Base-by-base conservation (phyloP, 192 early-diverging fungal species). In the Backusella liffmaniae region DNA sequence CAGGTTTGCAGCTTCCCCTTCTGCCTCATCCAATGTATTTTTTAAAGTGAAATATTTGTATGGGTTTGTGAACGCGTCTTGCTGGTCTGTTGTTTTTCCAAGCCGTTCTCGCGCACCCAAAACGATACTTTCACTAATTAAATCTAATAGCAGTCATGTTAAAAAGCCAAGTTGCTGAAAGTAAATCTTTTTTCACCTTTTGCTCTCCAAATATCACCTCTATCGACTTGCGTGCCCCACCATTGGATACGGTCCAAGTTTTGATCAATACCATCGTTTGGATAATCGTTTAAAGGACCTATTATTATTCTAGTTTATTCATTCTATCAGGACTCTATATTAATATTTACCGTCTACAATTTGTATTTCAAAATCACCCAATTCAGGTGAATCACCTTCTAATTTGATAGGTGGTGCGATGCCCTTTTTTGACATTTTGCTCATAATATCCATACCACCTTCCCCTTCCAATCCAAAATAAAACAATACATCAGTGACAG, bases 401-500 rank as follows among this genome's bases (percentile, higher is more conserved):
- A 94, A 71, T 34, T 74, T 66, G 7, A 86, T 80, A 67, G 76
- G 82, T 16, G 72, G 74, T 18, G 67, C 44, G 5, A 81, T 65
- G 10, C 79, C 83, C 77, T 78, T 39, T 76, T 72, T 65, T 26
- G 75, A 72, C 30, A 81, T 56, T 16, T 72, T 71, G 36, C 79
- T 75, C 5, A 79, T 69, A 49, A 92, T 72, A n/a, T 89, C 73
- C 69, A 93, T 75, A 10, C 86, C 72, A 8, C 93, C 94, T 26
- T 90, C 84, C 5, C 92, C 94, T 68, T 96, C 93, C 4, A 96
- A 76, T 0, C 89, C 93, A 76, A 91, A 83, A 77, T 96, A 96
- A 79, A 93, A 98, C 23, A 93, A 74, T 13, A 94, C 56, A 49
- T 90, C 74, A 30, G 68, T 41, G 13, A 70, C 5, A 21, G 68